Evolutionary conservation across 306 rosid genomes (phyloP).

Genomic region (Clitoria ternatea): DNA sequence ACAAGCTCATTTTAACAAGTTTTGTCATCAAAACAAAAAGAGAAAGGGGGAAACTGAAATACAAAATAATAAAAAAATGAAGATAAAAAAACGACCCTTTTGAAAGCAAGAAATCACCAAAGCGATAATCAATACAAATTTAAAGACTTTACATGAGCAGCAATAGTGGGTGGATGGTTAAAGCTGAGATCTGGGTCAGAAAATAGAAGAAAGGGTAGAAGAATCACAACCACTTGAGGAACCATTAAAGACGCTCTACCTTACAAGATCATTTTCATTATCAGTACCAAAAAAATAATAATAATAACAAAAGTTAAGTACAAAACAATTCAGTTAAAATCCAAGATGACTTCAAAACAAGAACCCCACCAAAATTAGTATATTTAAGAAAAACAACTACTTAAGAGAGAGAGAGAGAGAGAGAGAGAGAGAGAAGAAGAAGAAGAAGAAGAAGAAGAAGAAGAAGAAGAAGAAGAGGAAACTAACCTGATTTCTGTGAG

Average conservation of each 20-base stretch:
- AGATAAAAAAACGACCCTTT: background rate
- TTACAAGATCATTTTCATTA: constrained; percentile 17
- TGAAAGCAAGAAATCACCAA: constrained; percentile 7
- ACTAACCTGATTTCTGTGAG: constrained; percentile 53
- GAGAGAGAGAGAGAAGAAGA: too few relatives aligned
- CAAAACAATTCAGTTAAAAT: constrained; percentile 30
- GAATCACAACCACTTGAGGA: constrained; percentile 30
- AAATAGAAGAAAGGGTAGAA: constrained; percentile 19
- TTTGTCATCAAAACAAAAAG: constrained; percentile 4
- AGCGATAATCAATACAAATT: constrained; percentile 1
- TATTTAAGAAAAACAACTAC: constrained; percentile 16
- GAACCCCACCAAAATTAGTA: constrained; percentile 16
- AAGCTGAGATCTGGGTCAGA: constrained; percentile 54
- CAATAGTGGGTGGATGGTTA: constrained; percentile 22
- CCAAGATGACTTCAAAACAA: constrained; percentile 18
- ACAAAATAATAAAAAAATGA: background rate
- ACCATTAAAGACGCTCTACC: constrained; percentile 19
- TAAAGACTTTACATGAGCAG: background rate
- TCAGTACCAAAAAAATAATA: background rate
- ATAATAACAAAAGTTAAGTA: background rate
- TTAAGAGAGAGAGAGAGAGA: constrained; percentile 4
- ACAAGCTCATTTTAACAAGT: constrained; percentile 23
- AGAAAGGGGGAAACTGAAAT: background rate
- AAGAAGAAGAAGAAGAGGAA: constrained; percentile 16
- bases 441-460: too few relatives aligned